Conservation (phyloP, 805 yeast species). For the Ogataea paraovalis region DNA sequence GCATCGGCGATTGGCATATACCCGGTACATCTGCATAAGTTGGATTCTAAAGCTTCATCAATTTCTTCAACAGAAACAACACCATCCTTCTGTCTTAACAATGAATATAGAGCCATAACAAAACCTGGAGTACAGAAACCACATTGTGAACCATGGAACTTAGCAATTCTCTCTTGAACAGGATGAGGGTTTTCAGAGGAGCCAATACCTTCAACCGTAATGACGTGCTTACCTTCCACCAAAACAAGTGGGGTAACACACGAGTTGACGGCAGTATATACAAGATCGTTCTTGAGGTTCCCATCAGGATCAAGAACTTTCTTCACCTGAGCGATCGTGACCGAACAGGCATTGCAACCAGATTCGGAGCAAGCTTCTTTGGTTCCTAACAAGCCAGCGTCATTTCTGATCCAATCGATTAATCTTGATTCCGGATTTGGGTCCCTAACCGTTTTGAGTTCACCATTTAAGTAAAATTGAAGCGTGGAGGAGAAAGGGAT, state of each 20-base stretch:
- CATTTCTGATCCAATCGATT: slow-evolving; percentile 38
- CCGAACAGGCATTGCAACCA: slow-evolving; percentile 50
- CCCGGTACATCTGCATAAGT: slow-evolving; percentile 47
- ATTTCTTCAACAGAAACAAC: slow-evolving; percentile 35
- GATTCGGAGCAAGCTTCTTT: slow-evolving; percentile 49
- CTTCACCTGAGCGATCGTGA: slow-evolving; percentile 36
- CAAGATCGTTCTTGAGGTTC: slow-evolving; percentile 23
- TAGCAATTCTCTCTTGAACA: slow-evolving; percentile 46
- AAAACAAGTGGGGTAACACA: slow-evolving; percentile 44
- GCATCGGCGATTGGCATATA: slow-evolving; percentile 48
- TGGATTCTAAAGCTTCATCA: slow-evolving; percentile 44
- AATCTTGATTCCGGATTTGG: slow-evolving; percentile 42
- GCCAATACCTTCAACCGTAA: slow-evolving; percentile 48
- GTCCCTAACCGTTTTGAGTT: slow-evolving; percentile 30
- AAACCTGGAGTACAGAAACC: slow-evolving; percentile 51
- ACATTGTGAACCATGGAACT: slow-evolving; percentile 47
- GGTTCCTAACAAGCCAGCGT: slow-evolving; percentile 38
- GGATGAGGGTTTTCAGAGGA: slow-evolving; percentile 38
- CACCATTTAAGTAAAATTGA: slow-evolving; percentile 39
- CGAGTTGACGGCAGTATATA: slow-evolving; percentile 39
- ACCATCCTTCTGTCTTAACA: slow-evolving; percentile 37
- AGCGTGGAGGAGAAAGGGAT: slow-evolving; percentile 25
- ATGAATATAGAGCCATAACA: slow-evolving; percentile 43
- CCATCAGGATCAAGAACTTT: slow-evolving; percentile 6
- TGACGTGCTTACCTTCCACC: slow-evolving; percentile 43